Evolutionary conservation across 345 rosid species (phyloP).

Genomic region (Microthlaspi erraticum): DNA sequence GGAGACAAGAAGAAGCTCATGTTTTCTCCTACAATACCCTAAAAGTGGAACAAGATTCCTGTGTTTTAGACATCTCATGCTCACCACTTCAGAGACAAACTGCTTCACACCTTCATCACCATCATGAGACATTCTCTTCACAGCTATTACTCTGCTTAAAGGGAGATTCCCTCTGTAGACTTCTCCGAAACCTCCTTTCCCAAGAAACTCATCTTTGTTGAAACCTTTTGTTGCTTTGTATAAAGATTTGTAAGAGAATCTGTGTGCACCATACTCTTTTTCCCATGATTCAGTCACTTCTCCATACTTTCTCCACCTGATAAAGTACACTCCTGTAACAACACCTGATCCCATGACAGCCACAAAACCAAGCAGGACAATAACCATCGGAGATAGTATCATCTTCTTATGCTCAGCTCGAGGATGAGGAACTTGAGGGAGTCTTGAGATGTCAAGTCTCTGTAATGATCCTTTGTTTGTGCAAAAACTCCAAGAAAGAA

Average conservation of each 20-base stretch:
- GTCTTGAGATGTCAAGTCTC: conserved; percentile 49
- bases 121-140: conserved; percentile 56
- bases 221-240: conserved; percentile 67
- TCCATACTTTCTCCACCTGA: conserved; percentile 48
- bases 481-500: conserved; percentile 69
- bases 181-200: conserved; percentile 66
- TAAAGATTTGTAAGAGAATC: conserved; percentile 60
- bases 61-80: conserved; percentile 53
- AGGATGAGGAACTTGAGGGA: conserved; percentile 58
- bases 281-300: conserved; percentile 70
- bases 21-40: conserved; percentile 58
- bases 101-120: conserved; percentile 59
- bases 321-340: conserved; percentile 14
- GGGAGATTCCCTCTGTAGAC: conserved; percentile 60
- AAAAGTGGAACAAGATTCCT: conserved; percentile 55
- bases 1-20: conserved; percentile 56
- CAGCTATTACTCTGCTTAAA: conserved; percentile 51
- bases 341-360: conserved; percentile 25
- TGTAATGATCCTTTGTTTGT: conserved; percentile 48
- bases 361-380: conserved; percentile 34
- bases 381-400: neutral
- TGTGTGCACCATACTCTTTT: conserved; percentile 53
- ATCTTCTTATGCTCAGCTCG: conserved; percentile 19
- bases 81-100: conserved; percentile 52
- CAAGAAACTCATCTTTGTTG: conserved; percentile 51